These are phyloP conservation scores for Cucumis cinereus DNA, from an alignment of 306 rosid species.

Conservation along the genomic window DNA sequence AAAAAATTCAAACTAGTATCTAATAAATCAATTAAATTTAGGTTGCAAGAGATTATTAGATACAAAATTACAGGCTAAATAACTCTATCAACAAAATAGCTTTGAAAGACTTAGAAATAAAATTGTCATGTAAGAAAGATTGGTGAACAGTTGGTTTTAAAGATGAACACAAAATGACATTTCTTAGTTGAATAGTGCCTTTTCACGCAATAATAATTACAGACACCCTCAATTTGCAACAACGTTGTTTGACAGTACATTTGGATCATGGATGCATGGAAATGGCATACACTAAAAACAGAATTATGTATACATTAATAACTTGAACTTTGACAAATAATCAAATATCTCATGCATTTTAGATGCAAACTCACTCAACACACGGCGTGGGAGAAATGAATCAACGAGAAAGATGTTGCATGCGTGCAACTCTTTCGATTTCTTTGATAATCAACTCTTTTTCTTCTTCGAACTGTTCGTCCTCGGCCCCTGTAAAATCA, in stretches of 20 bases:
- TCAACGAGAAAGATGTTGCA: conserved; percentile 14
- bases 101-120: no score
- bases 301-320: background rate
- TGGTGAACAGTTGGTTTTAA: background rate
- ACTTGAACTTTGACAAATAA: background rate
- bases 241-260: background rate
- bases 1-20: no score
- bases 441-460: conserved; percentile 78
- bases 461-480: conserved; percentile 91
- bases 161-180: background rate
- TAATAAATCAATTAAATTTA: no score
- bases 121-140: no score
- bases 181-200: background rate
- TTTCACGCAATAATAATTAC: background rate
- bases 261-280: background rate
- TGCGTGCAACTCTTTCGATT: conserved; percentile 37
- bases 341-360: background rate
- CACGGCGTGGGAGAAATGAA: background rate
- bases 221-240: conserved; percentile 2
- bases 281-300: background rate
- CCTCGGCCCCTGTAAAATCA: conserved; percentile 65
- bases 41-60: no score
- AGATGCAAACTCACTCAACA: conserved; percentile 1
- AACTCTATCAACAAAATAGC: no score
- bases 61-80: no score